Evolutionary conservation across 768 basidiomycete genomes (phyloP).

Genomic region (Obba rivulosa): DNA sequence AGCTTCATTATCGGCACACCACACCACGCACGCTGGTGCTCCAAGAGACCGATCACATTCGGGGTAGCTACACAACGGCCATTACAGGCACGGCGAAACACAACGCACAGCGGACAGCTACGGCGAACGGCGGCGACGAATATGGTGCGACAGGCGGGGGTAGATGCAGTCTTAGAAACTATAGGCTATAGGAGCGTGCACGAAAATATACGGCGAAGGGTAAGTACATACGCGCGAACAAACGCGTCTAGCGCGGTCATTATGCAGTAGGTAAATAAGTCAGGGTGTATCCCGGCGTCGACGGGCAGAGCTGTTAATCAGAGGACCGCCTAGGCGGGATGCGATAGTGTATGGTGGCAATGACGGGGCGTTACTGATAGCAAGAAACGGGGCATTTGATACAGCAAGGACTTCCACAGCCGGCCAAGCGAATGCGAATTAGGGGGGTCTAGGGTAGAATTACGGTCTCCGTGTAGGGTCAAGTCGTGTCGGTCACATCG

Average conservation of each 20-base stretch:
- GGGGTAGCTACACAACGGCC: too few species aligned
- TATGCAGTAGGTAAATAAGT: slow-evolving; percentile 1
- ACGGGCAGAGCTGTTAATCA: not conserved
- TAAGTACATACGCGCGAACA: not conserved
- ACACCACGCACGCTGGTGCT: too few species aligned
- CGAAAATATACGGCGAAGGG: not conserved
- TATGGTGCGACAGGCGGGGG: too few species aligned
- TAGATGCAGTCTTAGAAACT: too few species aligned
- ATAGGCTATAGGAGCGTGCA: too few species aligned
- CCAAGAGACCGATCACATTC: too few species aligned
- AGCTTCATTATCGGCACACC: too few species aligned
- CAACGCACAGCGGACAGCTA: too few species aligned
- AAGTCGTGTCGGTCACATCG: slow-evolving; percentile 11
- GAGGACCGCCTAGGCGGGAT: not conserved
- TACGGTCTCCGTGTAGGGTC: slow-evolving; percentile 2
- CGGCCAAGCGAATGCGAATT: not conserved
- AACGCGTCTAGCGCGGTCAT: slow-evolving; percentile 5
- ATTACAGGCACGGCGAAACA: too few species aligned
- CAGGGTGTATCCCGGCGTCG: not conserved
- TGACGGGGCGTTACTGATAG: slow-evolving; percentile 1
- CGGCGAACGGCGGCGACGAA: too few species aligned
- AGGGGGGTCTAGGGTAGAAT: slow-evolving; percentile 10
- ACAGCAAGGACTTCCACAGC: slow-evolving; percentile 1
- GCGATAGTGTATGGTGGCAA: not conserved
- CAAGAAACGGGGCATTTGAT: slow-evolving; percentile 1